Conservation (phyloP, 2,329 filamentous ascomycete genomes). For the Chalara sp. region DNA sequence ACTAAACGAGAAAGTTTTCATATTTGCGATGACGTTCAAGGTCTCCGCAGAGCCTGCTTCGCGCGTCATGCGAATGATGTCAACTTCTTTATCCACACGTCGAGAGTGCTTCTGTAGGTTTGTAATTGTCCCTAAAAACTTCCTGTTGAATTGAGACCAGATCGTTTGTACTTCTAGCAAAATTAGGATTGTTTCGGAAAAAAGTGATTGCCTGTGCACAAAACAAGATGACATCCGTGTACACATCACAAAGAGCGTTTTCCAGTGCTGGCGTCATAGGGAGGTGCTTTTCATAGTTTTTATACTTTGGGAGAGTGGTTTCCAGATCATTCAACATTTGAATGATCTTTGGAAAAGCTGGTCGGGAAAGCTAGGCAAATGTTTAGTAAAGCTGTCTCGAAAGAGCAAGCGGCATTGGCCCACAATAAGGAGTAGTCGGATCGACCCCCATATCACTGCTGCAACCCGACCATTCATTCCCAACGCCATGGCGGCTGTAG, state of each 20-base stretch:
- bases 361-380: not conserved
- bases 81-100: conserved; percentile 7
- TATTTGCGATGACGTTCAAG: conserved; percentile 6
- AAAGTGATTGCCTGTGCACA: conserved; percentile 27
- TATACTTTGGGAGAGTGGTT: conserved; percentile 23
- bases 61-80: conserved; percentile 7
- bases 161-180: conserved; percentile 9
- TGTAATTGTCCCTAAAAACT: conserved; percentile 20
- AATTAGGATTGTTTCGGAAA: conserved; percentile 22
- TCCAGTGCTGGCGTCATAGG: conserved; percentile 22
- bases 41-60: conserved; percentile 8
- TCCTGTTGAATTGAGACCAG: conserved; percentile 12
- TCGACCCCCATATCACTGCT: conserved; percentile 26
- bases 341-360: conserved; percentile 7
- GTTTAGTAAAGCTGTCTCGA: not conserved
- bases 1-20: not conserved
- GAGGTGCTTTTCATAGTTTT: conserved; percentile 21
- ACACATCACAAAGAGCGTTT: conserved; percentile 23
- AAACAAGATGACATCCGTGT: conserved; percentile 28
- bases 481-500: conserved; percentile 21
- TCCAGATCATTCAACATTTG: conserved; percentile 26
- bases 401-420: not conserved
- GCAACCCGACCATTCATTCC: conserved; percentile 23
- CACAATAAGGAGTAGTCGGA: conserved; percentile 8
- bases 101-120: conserved; percentile 4